Evolutionary conservation across 306 rosid species (phyloP), one percentile per base, ranked within the genome.

Genomic region (Ziziphus jujuba): DNA sequence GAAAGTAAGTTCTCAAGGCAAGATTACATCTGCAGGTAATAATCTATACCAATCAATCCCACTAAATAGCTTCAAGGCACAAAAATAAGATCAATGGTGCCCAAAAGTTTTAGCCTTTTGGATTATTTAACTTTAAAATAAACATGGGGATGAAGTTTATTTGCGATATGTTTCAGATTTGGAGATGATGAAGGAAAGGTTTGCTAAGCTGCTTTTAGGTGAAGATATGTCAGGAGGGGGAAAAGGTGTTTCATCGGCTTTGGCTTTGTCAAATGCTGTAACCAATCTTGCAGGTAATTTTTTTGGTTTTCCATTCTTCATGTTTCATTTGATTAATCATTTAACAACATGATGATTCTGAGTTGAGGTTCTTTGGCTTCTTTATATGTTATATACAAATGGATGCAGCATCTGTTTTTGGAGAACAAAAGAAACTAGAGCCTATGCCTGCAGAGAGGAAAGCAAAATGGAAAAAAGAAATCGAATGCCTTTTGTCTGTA

Each of bases 141-240:
- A n/a, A 49, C 9, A 23, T 7, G 68, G 75, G 47, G 55, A 21
- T 31, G 22, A 43, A 22, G 40, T 33, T 33, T 24, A 3, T 24
- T 28, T 61, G 67, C 51, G 69, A 28, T 53, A 72, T 65, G 62
- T 35, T 74, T 72, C 79, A 95, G 97, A 95, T 57, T 55, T 73
- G 63, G 96, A 95, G 0, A 20, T 84, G 92, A 77, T 88, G 80
- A 88, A 87, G 82, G 99, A 89, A 56, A 87, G 85, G 79, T 88
- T 95, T 82, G 70, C 92, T 23, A 95, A 88, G 87, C 78, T 95
- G 65, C 97, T 95, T 67, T 57, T 95, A 71, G 99, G 97, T 50
- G 99, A 95, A 77, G 99, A 95, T 67, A 90, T 95, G 96, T 95
- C 99, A 17, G 99, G 97, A 65, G 97, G 96, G 54, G 99, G 97